Base-by-base conservation (phyloP, 2,329 filamentous ascomycete genomes). In the Camptophora hylomeconis region DNA sequence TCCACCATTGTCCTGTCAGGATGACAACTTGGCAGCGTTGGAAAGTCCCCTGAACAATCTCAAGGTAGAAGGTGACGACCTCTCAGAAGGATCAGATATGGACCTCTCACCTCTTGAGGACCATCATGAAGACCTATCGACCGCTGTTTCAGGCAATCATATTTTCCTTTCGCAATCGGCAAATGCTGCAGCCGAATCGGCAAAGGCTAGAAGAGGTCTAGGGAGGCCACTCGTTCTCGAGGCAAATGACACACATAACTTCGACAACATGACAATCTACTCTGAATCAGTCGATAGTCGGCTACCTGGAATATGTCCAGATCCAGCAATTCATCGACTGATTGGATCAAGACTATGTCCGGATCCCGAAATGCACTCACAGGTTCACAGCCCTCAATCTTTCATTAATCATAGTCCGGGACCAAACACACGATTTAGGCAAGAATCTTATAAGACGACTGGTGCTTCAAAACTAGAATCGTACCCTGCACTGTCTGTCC, bases 111-210 rank as follows among this genome's bases (percentile, higher is more conserved):
- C 40, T 5, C 34, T 36, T 19, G 20, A 35, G 17, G 32, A 10
- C 15, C 40, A 35, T 17, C 24, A 38, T 15, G 36, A 35, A 10
- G 30, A 32, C 9, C 20, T 12, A 9, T 24, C 30, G 2, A 20
- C 12, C 17, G 28, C 15, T 16, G 10, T 17, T 7, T 16, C 23
- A 13, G 34, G 34, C n/a, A 35, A 32, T 15, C 19, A 27, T 6
- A 43, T 44, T 13, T 33, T 26, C 9, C 28, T 45, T 14, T 38
- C 41, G 24, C 27, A 30, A 8, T 28, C 41, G 4, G 43, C 40
- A 19, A 35, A 37, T 20, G 41, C 41, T 15, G 43, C 43, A 9
- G 43, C 43, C 7, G 28, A 41, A 17, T 45, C 43, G 7, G 43
- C 43, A 12, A 45, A 39, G 28, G 23, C 34, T 7, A 45, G 40